A percentile compares a stretch with the other conserved stretches of the same genome.
These are phyloP conservation scores for Allium sativum DNA, from an alignment of 106 monocot genomes.

Conservation along the genomic window DNA sequence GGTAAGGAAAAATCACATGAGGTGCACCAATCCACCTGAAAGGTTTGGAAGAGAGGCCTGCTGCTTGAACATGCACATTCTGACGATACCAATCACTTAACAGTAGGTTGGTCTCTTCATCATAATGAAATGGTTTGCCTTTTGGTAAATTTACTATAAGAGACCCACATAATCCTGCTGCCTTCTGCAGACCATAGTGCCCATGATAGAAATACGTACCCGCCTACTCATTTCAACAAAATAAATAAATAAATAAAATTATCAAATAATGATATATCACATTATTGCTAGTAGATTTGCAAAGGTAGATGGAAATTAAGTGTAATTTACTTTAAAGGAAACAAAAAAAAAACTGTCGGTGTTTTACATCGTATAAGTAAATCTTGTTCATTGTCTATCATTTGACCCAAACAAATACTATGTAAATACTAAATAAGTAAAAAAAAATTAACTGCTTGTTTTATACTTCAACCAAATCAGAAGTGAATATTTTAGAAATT, in stretches of 20 bases:
- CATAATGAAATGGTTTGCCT: constrained; percentile 59
- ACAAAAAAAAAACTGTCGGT: too few relatives aligned
- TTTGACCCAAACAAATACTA: too few relatives aligned
- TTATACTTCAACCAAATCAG: too few relatives aligned
- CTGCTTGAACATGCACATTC: constrained; percentile 26
- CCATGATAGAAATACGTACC: constrained; percentile 90
- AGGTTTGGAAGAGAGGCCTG: constrained; percentile 60
- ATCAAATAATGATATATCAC: neutral
- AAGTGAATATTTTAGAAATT: too few relatives aligned
- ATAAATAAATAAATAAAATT: neutral
- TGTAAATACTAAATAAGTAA: too few relatives aligned
- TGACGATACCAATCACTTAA: constrained; percentile 79
- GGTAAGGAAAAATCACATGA: constrained; percentile 25
- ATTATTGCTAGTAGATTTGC: too few relatives aligned
- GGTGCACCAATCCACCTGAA: constrained; percentile 87
- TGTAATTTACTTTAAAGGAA: too few relatives aligned
- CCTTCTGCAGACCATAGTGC: constrained; percentile 87
- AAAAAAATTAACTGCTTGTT: too few relatives aligned
- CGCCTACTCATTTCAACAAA: constrained; percentile 17
- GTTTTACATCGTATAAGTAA: too few relatives aligned
- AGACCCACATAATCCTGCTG: constrained; percentile 66
- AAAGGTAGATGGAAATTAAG: too few relatives aligned
- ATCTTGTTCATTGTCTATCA: too few relatives aligned
- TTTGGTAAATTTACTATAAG: constrained; percentile 59
- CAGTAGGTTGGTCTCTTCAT: constrained; percentile 51